Base-by-base conservation (phyloP, 257 asterid species). In the Ehretia macrophylla region DNA sequence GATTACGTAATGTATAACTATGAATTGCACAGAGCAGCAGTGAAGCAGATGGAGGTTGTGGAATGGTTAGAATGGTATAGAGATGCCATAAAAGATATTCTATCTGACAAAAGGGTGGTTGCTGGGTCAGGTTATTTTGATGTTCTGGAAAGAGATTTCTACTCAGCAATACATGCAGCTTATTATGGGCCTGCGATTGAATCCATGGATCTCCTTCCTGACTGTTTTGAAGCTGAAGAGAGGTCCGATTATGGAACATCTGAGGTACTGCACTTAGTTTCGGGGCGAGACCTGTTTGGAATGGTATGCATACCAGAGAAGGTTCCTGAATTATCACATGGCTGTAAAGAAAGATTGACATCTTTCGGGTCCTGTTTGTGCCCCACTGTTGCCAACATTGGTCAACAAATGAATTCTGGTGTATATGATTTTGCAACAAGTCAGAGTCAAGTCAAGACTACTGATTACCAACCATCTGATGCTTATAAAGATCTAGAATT, bases 31-130 rank as follows among this genome's bases (percentile, higher is more conserved):
- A 68, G 59, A 51, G 66, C 64, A 44, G 8, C 16, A 42, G 47
- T 42, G 14, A 80, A 68, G 70, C 73, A 79, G 72, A 83, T 83
- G 95, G 98, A 92, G 73, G 97, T 86, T 52, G 99, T 88, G 62
- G 99, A 92, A 62, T 86, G 96, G 97, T 72, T 92, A 63, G 89
- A 69, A 79, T 88, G 94, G 97, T 92, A 92, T 70, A 84, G 96
- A 69, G 68, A 71, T 62, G 79, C 97, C 35, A 72, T 92, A 56
- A 81, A 76, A 19, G 96, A 86, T 66, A 78, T 92, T 74, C 64
- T 92, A 75, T 66, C 89, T n/a, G 91, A 79, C 73, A 75, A 88
- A 75, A 84, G 96, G 70, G 95, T 81, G 76, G 83, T 81, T 14
- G 67, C 75, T 75, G 99, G 97, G 63, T 84, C 99, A 12, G 86